Base-by-base conservation (phyloP, 805 yeast species). In the Saccharomycopsis fodiens region DNA sequence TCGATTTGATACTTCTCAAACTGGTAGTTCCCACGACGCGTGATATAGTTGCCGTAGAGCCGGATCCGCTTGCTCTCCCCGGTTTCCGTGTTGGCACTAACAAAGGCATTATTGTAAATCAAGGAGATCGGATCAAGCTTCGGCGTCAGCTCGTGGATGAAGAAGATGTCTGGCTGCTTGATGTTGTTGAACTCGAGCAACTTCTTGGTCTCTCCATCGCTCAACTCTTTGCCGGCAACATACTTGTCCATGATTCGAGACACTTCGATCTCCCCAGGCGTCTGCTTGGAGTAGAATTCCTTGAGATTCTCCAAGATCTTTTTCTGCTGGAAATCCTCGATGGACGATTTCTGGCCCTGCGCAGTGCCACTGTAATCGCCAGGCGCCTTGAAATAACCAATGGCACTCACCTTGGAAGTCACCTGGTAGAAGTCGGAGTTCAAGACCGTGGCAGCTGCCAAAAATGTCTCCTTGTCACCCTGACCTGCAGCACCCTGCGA, bases 381-480 rank as follows among this genome's bases (percentile, higher is more conserved):
- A 20, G 41, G 41, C 5, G 13, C 45, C 15, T 54, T 51, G 43
- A 55, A 54, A 53, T 65, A 60, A 7, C 76, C 76, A 41, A 66
- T 59, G 2, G 69, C 59, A 7, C 58, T 57, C 0, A 68, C 65
- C 22, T 59, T 57, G 1, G 62, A 54, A 45, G 62, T 60, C 3
- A 75, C 72, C 59, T 81, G 88, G 57, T 72, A 76, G 58, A 69
- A 78, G 2, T 74, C 69, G 43, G 66, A 61, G 0, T 60, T 53
- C 56, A 75, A 55, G 1, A 65, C 79, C 44, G 70, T 68, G 2
- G 88, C 85, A 1, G 86, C 88, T 7, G 82, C 76, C 34, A 78
- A 72, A 53, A 80, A 82, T 0, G 91, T 81, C 56, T 83, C 91
- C 57, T 83, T 83, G 57, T 83, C 91, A 42, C 91, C 89, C 64